A percentile compares a stretch with the other conserved stretches of the same genome.
phyloP scores from a whole-genome alignment of 306 rosid genomes.

The Cercis canadensis region DNA sequence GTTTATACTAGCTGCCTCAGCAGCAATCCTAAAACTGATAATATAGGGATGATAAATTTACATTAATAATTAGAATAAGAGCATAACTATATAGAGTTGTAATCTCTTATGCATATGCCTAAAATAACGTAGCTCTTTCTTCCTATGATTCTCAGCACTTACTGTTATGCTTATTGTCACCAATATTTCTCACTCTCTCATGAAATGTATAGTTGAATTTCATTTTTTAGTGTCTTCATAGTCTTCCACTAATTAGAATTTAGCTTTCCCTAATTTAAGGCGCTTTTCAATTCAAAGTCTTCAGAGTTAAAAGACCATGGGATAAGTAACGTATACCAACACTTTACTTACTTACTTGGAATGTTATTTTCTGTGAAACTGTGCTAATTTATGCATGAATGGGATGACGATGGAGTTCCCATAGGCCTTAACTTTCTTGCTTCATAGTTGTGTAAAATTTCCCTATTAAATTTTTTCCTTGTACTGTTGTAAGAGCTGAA shows the following conservation, averaged over 20 bases:
- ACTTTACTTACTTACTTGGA: not conserved
- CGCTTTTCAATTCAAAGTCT: not conserved
- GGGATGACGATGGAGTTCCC: not conserved
- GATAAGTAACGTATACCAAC: not conserved
- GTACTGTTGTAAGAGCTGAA: not conserved
- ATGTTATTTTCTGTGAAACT: not conserved
- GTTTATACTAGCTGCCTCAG: too few species aligned
- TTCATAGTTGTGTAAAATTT: too few species aligned
- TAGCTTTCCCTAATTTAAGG: not conserved
- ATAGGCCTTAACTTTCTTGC: not conserved
- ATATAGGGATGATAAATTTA: too few species aligned
- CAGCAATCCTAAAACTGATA: too few species aligned
- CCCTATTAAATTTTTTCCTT: too few species aligned
- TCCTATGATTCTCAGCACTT: not conserved
- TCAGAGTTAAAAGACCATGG: not conserved
- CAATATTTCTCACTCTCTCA: not conserved
- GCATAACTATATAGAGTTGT: not conserved
- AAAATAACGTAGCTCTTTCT: not conserved
- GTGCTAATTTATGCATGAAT: not conserved
- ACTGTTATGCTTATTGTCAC: not conserved
- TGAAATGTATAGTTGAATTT: slow-evolving; percentile 21
- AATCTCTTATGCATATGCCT: not conserved
- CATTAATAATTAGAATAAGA: not conserved
- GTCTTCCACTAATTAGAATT: not conserved
- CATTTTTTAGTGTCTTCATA: not conserved